phyloP scores from a whole-genome alignment of 495 filamentous ascomycete genomes.

The Baudoinia panamericana region DNA sequence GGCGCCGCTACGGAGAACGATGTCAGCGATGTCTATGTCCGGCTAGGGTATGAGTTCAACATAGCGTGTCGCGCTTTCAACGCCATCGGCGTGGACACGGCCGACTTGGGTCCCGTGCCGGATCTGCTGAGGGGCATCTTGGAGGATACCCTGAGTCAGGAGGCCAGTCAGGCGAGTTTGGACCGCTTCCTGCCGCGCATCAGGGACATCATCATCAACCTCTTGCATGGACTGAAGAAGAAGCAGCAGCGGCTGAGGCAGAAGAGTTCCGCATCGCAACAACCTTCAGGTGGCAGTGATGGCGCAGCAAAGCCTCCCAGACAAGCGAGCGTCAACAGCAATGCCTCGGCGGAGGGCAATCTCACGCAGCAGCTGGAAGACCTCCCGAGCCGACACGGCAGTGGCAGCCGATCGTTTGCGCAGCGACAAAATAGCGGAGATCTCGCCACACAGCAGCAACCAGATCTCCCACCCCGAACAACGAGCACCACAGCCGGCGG shows the following conservation, averaged over 20 bases:
- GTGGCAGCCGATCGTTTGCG: constrained; percentile 29
- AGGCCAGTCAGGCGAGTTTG: constrained; percentile 81
- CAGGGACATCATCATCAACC: constrained; percentile 93
- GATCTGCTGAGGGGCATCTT: constrained; percentile 80
- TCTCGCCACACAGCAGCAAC: constrained; percentile 34
- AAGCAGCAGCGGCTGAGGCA: constrained; percentile 87
- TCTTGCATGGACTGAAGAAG: constrained; percentile 87
- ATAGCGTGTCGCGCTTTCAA: constrained; percentile 92
- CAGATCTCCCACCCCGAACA: constrained; percentile 34
- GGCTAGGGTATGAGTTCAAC: constrained; percentile 96
- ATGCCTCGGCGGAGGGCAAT: constrained; percentile 44
- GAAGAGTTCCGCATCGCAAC: constrained; percentile 40
- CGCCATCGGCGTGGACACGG: constrained; percentile 87
- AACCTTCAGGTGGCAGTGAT: no score
- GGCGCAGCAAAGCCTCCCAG: constrained; percentile 40
- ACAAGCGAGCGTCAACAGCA: constrained; percentile 42
- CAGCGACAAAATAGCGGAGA: constrained; percentile 38
- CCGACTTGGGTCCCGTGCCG: constrained; percentile 87
- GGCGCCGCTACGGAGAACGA: constrained; percentile 79
- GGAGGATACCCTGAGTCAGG: constrained; percentile 90
- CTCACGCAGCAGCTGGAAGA: constrained; percentile 53
- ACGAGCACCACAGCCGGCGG: constrained; percentile 31
- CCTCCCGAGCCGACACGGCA: constrained; percentile 29
- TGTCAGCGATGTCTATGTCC: constrained; percentile 95
- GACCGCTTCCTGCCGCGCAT: constrained; percentile 86